These are phyloP conservation scores for Sphagnurus paluster DNA, from an alignment of 1,284 basidiomycete genomes.

Conservation along the genomic window DNA sequence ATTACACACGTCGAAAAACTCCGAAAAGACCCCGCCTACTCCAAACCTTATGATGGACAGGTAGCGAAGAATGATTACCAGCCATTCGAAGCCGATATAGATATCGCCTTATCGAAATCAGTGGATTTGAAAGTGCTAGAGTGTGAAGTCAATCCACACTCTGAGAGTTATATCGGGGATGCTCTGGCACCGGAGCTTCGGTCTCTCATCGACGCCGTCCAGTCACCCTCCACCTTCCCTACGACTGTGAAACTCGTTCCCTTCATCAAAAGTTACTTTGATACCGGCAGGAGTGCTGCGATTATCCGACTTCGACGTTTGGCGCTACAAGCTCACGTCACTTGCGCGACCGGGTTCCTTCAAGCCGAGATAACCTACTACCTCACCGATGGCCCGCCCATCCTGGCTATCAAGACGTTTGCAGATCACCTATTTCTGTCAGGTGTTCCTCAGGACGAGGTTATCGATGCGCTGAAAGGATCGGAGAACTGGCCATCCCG, in stretches of 20 bases:
- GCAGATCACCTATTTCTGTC: slow-evolving; percentile 38
- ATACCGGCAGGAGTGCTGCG: slow-evolving; percentile 30
- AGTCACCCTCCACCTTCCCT: neutral
- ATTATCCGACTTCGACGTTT: slow-evolving; percentile 31
- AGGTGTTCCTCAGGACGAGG: slow-evolving; percentile 35
- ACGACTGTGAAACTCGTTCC: slow-evolving; percentile 20
- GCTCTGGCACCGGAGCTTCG: slow-evolving; percentile 6
- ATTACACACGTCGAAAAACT: slow-evolving; percentile 21
- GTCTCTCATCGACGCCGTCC: slow-evolving; percentile 3
- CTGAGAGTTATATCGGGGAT: slow-evolving; percentile 11
- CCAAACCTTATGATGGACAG: neutral
- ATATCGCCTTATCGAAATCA: neutral
- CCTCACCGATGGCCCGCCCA: slow-evolving; percentile 21
- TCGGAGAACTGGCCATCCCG: slow-evolving; percentile 11
- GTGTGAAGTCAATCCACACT: slow-evolving; percentile 8
- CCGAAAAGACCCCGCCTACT: slow-evolving; percentile 7
- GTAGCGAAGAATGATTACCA: neutral
- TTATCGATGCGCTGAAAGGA: slow-evolving; percentile 24
- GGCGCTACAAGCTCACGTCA: slow-evolving; percentile 10
- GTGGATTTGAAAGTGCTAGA: neutral
- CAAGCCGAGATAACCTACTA: slow-evolving; percentile 45
- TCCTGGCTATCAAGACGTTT: slow-evolving; percentile 38
- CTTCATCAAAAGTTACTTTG: slow-evolving; percentile 36
- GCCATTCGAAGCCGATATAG: neutral
- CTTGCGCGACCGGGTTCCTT: slow-evolving; percentile 26